Evolutionary conservation across 257 asterid genomes (phyloP).

Genomic region (Solanum arcanum): DNA sequence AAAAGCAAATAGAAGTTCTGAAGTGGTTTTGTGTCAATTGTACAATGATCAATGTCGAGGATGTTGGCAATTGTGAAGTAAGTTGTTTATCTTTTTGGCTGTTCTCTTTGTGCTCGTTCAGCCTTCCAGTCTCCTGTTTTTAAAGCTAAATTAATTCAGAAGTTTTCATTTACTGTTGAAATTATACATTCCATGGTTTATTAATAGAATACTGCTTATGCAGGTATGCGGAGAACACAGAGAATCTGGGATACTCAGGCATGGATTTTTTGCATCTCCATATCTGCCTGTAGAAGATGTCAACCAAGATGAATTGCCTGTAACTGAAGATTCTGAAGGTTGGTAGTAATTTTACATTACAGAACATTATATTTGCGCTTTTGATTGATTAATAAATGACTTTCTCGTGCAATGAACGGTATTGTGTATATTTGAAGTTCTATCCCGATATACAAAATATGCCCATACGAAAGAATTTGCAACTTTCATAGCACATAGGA

Average conservation of each 20-base stretch:
- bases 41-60: slow-evolving; percentile 62
- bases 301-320: slow-evolving; percentile 20
- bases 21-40: slow-evolving; percentile 97
- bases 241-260: slow-evolving; percentile 77
- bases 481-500: not conserved
- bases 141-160: not conserved
- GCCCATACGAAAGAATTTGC: not conserved
- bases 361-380: not conserved
- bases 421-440: not conserved
- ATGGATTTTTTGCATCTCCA: slow-evolving; percentile 65
- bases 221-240: slow-evolving; percentile 87
- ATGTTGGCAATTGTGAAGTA: slow-evolving; percentile 53
- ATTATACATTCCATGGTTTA: not conserved
- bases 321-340: slow-evolving; percentile 42
- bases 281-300: slow-evolving; percentile 23
- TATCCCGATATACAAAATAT: not conserved
- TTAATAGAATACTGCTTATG: slow-evolving; percentile 3
- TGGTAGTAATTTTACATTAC: not conserved
- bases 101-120: not conserved
- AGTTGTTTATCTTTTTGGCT: slow-evolving; percentile 4
- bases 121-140: not conserved
- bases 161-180: not conserved
- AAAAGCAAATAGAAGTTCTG: slow-evolving; percentile 21
- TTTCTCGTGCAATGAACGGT: not conserved
- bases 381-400: not conserved